Evolutionary conservation across 805 yeast genomes (phyloP).

Genomic region (Candida palmyrensis): DNA sequence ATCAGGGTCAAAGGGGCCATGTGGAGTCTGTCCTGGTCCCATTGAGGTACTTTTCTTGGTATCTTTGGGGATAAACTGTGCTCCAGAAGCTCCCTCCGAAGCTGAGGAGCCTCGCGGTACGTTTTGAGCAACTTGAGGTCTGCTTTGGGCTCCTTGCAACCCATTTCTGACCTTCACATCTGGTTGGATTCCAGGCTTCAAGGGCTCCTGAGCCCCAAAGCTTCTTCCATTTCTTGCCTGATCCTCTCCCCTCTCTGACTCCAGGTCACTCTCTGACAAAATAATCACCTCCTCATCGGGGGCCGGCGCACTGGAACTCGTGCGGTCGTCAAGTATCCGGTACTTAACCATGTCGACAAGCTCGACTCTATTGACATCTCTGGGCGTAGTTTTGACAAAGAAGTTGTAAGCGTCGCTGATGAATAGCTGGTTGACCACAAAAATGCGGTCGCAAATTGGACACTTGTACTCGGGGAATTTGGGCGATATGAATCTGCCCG

Average conservation of each 20-base stretch:
- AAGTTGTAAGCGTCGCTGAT: slow-evolving; percentile 37
- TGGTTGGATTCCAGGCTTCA: too few relatives aligned
- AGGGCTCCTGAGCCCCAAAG: too few relatives aligned
- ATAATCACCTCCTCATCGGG: slow-evolving; percentile 22
- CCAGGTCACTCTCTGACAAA: slow-evolving; percentile 27
- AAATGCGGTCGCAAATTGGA: slow-evolving; percentile 34
- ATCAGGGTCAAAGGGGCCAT: too few relatives aligned
- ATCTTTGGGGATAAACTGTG: too few relatives aligned
- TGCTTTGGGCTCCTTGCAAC: too few relatives aligned
- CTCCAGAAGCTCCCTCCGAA: neutral
- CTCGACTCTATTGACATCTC: slow-evolving; percentile 28
- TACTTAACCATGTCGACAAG: slow-evolving; percentile 29
- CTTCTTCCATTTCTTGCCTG: neutral
- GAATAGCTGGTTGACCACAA: slow-evolving; percentile 27
- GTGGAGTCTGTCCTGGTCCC: too few relatives aligned
- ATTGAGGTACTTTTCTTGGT: too few relatives aligned
- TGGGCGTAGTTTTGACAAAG: slow-evolving; percentile 36
- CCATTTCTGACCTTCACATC: too few relatives aligned
- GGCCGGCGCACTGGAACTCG: slow-evolving; percentile 4
- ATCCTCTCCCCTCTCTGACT: slow-evolving; percentile 6
- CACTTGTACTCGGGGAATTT: slow-evolving; percentile 29
- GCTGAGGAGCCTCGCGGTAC: neutral
- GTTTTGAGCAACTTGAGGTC: too few relatives aligned
- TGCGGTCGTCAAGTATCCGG: slow-evolving; percentile 24
- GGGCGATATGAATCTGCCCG: neutral